These are phyloP conservation scores for Lachancea cidri DNA, from an alignment of 805 yeast species.

Conservation along the genomic window DNA sequence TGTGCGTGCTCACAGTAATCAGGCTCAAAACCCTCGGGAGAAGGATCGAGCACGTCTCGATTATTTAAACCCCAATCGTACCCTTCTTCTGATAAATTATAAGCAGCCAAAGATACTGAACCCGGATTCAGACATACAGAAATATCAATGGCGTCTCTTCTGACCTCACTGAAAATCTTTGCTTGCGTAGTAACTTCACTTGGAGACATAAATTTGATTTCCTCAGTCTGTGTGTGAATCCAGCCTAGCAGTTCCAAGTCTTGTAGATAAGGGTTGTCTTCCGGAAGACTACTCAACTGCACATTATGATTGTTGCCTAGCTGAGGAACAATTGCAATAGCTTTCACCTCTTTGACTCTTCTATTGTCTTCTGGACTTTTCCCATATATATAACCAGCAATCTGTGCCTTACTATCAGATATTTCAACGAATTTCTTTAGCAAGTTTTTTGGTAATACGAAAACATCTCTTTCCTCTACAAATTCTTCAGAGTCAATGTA, in stretches of 20 bases:
- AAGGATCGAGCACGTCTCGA: slow-evolving; percentile 46
- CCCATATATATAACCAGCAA: slow-evolving; percentile 81
- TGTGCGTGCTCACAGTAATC: slow-evolving; percentile 59
- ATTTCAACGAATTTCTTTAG: slow-evolving; percentile 72
- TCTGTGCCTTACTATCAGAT: slow-evolving; percentile 74
- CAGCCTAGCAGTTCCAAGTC: slow-evolving; percentile 81
- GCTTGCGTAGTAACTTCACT: slow-evolving; percentile 62
- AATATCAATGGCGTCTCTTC: slow-evolving; percentile 46
- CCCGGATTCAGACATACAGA: slow-evolving; percentile 77
- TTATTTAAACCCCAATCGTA: slow-evolving; percentile 71
- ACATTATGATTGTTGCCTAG: slow-evolving; percentile 66
- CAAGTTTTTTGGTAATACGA: slow-evolving; percentile 76
- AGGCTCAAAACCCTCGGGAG: slow-evolving; percentile 65
- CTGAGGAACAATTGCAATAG: slow-evolving; percentile 82
- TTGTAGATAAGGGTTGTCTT: slow-evolving; percentile 35
- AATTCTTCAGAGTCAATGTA: slow-evolving; percentile 68
- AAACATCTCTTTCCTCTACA: slow-evolving; percentile 54
- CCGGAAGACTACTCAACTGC: slow-evolving; percentile 46
- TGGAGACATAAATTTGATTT: slow-evolving; percentile 57
- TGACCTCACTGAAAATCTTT: slow-evolving; percentile 34
- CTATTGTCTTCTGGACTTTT: slow-evolving; percentile 65
- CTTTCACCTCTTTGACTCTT: slow-evolving; percentile 70
- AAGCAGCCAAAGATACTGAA: slow-evolving; percentile 70
- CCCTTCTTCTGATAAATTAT: slow-evolving; percentile 57
- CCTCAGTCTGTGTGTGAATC: slow-evolving; percentile 85